Percentiles rank a stretch among this genome's conserved stretches.
phyloP scores from a whole-genome alignment of 257 asterid species.

The Verbascum thapsus region DNA sequence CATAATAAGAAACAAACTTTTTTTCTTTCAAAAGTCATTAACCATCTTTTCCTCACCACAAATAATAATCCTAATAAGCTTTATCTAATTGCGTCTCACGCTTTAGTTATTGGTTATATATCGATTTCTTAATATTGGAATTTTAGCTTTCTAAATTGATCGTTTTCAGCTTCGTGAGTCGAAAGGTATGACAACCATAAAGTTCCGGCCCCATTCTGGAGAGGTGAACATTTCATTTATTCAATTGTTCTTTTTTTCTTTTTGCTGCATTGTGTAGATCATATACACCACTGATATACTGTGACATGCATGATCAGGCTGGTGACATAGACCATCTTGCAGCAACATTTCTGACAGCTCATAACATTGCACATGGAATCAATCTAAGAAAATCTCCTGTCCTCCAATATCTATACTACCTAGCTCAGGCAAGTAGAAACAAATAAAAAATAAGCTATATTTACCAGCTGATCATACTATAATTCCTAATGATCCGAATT shows the following conservation, averaged over 20 bases:
- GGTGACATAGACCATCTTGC: slow-evolving; percentile 98
- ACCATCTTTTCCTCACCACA: background rate
- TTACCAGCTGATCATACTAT: background rate
- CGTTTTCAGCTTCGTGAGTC: slow-evolving; percentile 90
- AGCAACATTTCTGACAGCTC: slow-evolving; percentile 85
- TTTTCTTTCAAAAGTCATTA: background rate
- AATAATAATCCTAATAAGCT: background rate
- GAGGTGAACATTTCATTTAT: slow-evolving; percentile 57
- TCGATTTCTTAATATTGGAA: slow-evolving; percentile 10
- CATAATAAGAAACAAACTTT: background rate
- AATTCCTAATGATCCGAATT: slow-evolving; percentile 29
- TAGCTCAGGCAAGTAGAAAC: slow-evolving; percentile 76
- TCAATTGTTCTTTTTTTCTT: background rate
- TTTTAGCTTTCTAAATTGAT: slow-evolving; percentile 12
- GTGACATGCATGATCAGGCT: slow-evolving; percentile 64
- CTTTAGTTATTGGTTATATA: background rate
- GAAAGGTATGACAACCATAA: slow-evolving; percentile 91
- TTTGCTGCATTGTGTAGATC: slow-evolving; percentile 26
- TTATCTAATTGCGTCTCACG: slow-evolving; percentile 2
- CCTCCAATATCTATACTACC: slow-evolving; percentile 86
- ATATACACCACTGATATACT: slow-evolving; percentile 22
- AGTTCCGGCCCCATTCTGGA: slow-evolving; percentile 97
- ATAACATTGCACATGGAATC: slow-evolving; percentile 93
- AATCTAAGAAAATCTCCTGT: slow-evolving; percentile 95
- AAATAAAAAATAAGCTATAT: slow-evolving; percentile 18